Base-by-base conservation (phyloP, 192 early-diverging fungal species). In the Umbelopsis isabellina region DNA sequence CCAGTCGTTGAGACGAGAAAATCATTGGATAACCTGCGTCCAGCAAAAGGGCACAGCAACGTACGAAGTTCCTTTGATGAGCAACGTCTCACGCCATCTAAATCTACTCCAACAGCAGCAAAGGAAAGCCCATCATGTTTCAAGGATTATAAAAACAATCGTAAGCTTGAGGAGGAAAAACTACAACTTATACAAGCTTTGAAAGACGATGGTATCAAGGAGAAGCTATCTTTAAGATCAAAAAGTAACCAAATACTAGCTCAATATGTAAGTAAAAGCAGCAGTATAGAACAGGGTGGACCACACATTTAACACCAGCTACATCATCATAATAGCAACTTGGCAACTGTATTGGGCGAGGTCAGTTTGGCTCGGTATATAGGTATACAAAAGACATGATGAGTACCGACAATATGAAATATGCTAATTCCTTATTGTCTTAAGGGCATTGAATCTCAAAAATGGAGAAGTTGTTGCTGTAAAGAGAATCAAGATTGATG, bases 331-430 rank as follows among this genome's bases (percentile, higher is more conserved):
- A 75, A 69, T 81, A 91, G 80, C 90, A 92, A 79, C 72, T 97
- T 9, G 95, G 94, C n/a, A 91, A 91, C 68, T 91, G 91, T 61
- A 97, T 97, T 66, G 95, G 95, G 5, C 85, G 88, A 46, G 95
- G 95, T 11, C 93, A 97, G 68, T 97, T 95, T 79, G 95, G 93
- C 13, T 82, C 93, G 3, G 95, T 97, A 11, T 94, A 95, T 75
- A 85, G 81, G 89, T 90, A 78, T 67, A 67, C 0, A 11, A 35
- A 41, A 1, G 3, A 50, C 35, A 48, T 55, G 7, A 30, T 11
- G 15, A n/a, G 41, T 23, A 15, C 71, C 53, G 48, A 65, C 46
- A 37, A 2, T 35, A 74, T 51, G 53, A 68, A 46, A 44, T 37
- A 1, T 27, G 33, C 61, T 5, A 33, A 23, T 35, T 18, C 35